Evolutionary conservation across 371 early-diverging fungal species (phyloP).

Genomic region (Gilbertella persicaria): DNA sequence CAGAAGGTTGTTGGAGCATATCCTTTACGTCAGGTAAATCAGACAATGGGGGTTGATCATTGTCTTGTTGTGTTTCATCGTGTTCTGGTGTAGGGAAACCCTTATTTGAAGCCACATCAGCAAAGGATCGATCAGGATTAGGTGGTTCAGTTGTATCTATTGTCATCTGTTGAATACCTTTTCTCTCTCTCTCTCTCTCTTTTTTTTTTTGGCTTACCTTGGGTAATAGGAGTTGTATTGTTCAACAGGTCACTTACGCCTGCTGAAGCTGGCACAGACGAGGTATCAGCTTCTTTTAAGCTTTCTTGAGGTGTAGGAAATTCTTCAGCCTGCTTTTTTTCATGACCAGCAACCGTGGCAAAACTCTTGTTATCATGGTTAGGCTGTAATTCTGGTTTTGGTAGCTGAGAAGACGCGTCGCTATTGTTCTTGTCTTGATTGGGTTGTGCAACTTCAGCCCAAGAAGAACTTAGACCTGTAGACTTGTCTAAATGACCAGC

Average conservation of each 20-base stretch:
- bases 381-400: neutral
- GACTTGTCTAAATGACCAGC: slow-evolving; percentile 3
- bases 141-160: slow-evolving; percentile 34
- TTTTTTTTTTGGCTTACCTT: slow-evolving; percentile 8
- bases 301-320: slow-evolving; percentile 39
- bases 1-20: slow-evolving; percentile 36
- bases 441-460: slow-evolving; percentile 33
- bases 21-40: slow-evolving; percentile 46
- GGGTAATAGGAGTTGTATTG: neutral
- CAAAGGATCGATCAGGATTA: slow-evolving; percentile 44
- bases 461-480: slow-evolving; percentile 21
- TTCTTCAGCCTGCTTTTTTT: slow-evolving; percentile 23
- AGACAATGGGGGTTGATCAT: slow-evolving; percentile 20
- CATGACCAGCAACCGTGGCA: slow-evolving; percentile 32
- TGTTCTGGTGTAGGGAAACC: slow-evolving; percentile 36
- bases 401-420: slow-evolving; percentile 3
- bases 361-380: slow-evolving; percentile 9
- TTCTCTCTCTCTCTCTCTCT: neutral
- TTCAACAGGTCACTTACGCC: slow-evolving; percentile 38
- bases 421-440: neutral
- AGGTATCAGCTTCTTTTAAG: slow-evolving; percentile 3
- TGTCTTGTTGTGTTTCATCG: slow-evolving; percentile 5
- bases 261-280: slow-evolving; percentile 19
- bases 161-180: neutral
- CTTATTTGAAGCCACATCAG: slow-evolving; percentile 37